phyloP scores from a whole-genome alignment of 306 rosid species.

The Ormosia semicastrata region DNA sequence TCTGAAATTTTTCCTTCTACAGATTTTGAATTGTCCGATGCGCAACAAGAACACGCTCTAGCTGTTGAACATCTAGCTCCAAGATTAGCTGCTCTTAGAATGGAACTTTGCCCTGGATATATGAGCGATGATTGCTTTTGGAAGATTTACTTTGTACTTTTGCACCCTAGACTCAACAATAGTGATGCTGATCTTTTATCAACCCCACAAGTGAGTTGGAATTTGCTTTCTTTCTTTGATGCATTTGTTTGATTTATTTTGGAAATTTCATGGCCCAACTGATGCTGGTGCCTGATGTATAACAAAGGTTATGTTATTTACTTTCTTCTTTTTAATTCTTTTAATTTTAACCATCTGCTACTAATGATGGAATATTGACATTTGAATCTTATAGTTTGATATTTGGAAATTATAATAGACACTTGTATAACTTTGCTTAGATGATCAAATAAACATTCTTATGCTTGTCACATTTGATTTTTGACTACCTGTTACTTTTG shows the following conservation, averaged over 20 bases:
- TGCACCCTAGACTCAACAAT: conserved; percentile 70
- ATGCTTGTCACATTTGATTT: conserved; percentile 1
- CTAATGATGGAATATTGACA: not conserved
- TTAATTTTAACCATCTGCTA: not conserved
- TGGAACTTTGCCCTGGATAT: conserved; percentile 82
- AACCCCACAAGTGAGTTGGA: conserved; percentile 65
- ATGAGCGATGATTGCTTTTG: conserved; percentile 83
- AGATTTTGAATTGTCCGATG: conserved; percentile 85
- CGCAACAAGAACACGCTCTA: conserved; percentile 85
- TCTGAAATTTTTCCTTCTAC: not conserved
- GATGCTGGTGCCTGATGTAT: not conserved
- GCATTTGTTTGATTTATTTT: not conserved
- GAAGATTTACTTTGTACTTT: conserved; percentile 81
- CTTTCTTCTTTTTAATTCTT: not conserved
- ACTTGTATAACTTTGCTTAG: not conserved
- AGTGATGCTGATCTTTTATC: conserved; percentile 65
- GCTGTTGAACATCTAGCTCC: conserved; percentile 82
- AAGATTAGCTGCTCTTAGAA: conserved; percentile 72
- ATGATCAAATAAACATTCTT: not conserved
- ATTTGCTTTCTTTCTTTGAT: not conserved
- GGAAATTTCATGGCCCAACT: not conserved
- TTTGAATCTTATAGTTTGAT: not conserved
- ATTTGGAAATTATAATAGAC: not conserved
- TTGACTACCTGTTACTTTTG: not conserved
- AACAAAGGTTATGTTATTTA: not conserved